Evolutionary conservation across 1,284 basidiomycete species (phyloP), one percentile per base, ranked within the genome.

Genomic region (Apiotrichum porosum): DNA sequence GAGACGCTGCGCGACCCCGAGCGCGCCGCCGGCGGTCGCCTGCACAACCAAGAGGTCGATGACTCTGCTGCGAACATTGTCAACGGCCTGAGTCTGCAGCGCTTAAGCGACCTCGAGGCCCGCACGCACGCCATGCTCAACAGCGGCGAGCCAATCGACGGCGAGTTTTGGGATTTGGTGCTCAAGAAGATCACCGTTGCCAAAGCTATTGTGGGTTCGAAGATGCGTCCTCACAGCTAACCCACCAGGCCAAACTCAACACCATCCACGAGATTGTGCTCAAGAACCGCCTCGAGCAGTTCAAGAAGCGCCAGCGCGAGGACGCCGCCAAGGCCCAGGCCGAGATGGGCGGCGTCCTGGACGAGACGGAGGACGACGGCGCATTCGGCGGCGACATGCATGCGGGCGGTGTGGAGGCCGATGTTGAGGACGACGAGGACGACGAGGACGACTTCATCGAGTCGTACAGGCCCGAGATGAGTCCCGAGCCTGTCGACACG

Each of bases 91-190:
- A 81, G 84, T 4, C 84, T 88, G 51, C 84, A 90, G 3, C 84
- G 97, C 53, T 80, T 99, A 30, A 78, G 81, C 17, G 80, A 80
- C 33, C 78, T 99, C 26, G 94, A 98, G 71, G 79, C 81, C 49
- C 85, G 85, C 62, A 85, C 98, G 14, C 88, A 91, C 62, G 79
- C 79, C 42, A 98, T 98, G 73, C 80, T 98, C 1, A 78, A 80
- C 0, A 90, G 89, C 51, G 89, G 90, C 26, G 92, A 97, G 71
- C 91, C 93, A 1, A 81, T 98, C 33, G 95, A 99, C 71, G 86
- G 85, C 13, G 95, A 99, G 69, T 99, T 98, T 68, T 99, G 95
- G 95, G 94, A 97, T 72, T 79, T 83, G 32, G 76, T 98, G 6
- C 73, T 98, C 51, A 88, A 89, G 70, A 92, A 89, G 67, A 76